These are phyloP conservation scores for Nicotiana attenuata DNA, from an alignment of 257 asterid genomes.

Conservation along the genomic window DNA sequence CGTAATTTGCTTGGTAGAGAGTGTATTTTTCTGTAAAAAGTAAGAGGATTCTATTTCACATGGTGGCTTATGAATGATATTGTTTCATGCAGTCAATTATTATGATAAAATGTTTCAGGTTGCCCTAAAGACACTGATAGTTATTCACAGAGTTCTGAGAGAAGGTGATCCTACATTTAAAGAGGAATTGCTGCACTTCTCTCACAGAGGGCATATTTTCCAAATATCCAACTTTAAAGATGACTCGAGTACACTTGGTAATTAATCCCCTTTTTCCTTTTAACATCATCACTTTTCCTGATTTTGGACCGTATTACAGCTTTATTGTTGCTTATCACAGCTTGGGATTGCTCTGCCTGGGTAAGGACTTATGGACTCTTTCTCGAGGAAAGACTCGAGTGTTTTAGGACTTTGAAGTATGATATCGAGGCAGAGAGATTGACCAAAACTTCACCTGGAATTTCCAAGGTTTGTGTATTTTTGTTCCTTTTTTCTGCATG, in stretches of 20 bases:
- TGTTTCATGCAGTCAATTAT: neutral
- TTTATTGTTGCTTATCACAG: slow-evolving; percentile 30
- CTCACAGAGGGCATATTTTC: slow-evolving; percentile 63
- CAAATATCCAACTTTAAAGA: slow-evolving; percentile 79
- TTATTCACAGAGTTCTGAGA: slow-evolving; percentile 71
- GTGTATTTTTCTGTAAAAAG: neutral
- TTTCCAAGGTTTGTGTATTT: slow-evolving; percentile 33
- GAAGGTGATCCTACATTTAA: slow-evolving; percentile 82
- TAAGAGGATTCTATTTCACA: neutral
- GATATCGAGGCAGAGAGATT: slow-evolving; percentile 62
- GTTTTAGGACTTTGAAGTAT: slow-evolving; percentile 50
- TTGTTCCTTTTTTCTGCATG: neutral
- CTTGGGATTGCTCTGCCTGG: slow-evolving; percentile 97
- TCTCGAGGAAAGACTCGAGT: slow-evolving; percentile 82
- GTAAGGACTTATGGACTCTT: slow-evolving; percentile 73
- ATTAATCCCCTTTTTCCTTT: neutral
- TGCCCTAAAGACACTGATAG: slow-evolving; percentile 74
- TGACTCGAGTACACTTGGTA: slow-evolving; percentile 79
- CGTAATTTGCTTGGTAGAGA: neutral
- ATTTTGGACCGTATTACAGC: neutral
- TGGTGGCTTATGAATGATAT: neutral
- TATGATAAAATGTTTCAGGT: slow-evolving; percentile 44
- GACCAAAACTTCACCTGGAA: slow-evolving; percentile 38
- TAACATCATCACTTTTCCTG: neutral
- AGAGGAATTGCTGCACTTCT: slow-evolving; percentile 56